Evolutionary conservation across 2,329 filamentous ascomycete species (phyloP), one percentile per base, ranked within the genome.

Genomic region (Cladophialophora bantiana): DNA sequence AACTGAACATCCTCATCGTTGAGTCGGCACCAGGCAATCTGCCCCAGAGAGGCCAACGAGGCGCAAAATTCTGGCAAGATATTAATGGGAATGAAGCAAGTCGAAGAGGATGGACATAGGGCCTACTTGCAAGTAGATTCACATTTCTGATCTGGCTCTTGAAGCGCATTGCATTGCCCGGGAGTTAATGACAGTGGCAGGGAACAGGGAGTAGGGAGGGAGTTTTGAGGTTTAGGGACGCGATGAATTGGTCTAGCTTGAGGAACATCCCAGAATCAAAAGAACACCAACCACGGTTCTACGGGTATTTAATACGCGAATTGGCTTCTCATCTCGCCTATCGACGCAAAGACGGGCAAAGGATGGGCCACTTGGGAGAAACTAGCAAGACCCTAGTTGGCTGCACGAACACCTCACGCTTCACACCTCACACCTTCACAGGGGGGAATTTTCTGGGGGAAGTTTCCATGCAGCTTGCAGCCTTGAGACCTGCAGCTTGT

Each of bases 1-100:
- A 99, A 97, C 73, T 94, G 93, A 64, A 94, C 89, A 63, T 90
- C 89, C 66, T 94, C 89, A 80, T 96, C 88, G 80, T 94, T 92
- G 38, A 99, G 87, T 71, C 93, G 91, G 70, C 97, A 85, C 93
- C 94, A 97, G 54, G 92, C 93, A 69, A 96, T 90, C 78, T 94
- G 93, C 72, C 93, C 92, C 18, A 90, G 80, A 13, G 86, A 88
- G 34, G 85, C 83, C 60, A 90, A 82, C 4, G 88, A 89, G 13
- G 86, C 86, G 12, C 85, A 86, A 69, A 89, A 82, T 74, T 89
- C 87, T 88, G 73, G 4, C 7, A 35, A 15, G 68, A 13, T 55
- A 53, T 20, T 26, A 20, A 42, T 18, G 15, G 31, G 26, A 31
- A 59, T 35, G 52, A 32, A 0, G 68, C 20, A 9, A n/a, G 52